Percentiles rank a stretch among this genome's conserved stretches.
Evolutionary conservation across 2,329 filamentous ascomycete species (phyloP).

Genomic region (Eutypa lata): DNA sequence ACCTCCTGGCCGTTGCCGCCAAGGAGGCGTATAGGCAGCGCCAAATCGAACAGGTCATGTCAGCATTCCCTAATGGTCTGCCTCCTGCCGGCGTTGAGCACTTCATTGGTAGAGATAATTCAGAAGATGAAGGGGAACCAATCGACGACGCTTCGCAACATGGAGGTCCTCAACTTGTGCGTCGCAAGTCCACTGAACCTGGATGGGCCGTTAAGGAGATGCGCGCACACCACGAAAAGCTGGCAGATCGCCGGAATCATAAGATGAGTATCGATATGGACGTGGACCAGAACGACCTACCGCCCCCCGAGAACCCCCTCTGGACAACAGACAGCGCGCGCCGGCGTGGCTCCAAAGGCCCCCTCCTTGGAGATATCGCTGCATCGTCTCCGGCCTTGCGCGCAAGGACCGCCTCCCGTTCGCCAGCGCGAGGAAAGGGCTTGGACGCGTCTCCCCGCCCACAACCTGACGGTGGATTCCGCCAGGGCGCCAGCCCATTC

Average conservation of each 20-base stretch:
- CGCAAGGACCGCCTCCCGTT: slow-evolving; percentile 13
- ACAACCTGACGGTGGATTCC: slow-evolving; percentile 40
- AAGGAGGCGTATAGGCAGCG: slow-evolving; percentile 73
- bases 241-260: slow-evolving; percentile 48
- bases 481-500: slow-evolving; percentile 30
- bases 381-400: slow-evolving; percentile 21
- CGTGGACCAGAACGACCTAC: slow-evolving; percentile 28
- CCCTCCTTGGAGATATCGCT: slow-evolving; percentile 10
- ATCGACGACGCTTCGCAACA: slow-evolving; percentile 36
- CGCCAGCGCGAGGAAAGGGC: slow-evolving; percentile 16
- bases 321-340: slow-evolving; percentile 24
- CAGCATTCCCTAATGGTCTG: slow-evolving; percentile 70
- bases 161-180: slow-evolving; percentile 33
- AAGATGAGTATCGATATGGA: slow-evolving; percentile 31
- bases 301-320: slow-evolving; percentile 24
- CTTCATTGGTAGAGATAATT: slow-evolving; percentile 65
- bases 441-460: slow-evolving; percentile 12
- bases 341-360: slow-evolving; percentile 19
- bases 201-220: slow-evolving; percentile 78
- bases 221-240: slow-evolving; percentile 70
- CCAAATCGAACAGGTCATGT: slow-evolving; percentile 71
- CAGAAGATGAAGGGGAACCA: slow-evolving; percentile 49
- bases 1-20: slow-evolving; percentile 75
- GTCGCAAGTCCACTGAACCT: slow-evolving; percentile 61
- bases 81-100: slow-evolving; percentile 69